These are phyloP conservation scores for Alternaria rosae DNA, from an alignment of 2,329 filamentous ascomycete species.

Conservation along the genomic window DNA sequence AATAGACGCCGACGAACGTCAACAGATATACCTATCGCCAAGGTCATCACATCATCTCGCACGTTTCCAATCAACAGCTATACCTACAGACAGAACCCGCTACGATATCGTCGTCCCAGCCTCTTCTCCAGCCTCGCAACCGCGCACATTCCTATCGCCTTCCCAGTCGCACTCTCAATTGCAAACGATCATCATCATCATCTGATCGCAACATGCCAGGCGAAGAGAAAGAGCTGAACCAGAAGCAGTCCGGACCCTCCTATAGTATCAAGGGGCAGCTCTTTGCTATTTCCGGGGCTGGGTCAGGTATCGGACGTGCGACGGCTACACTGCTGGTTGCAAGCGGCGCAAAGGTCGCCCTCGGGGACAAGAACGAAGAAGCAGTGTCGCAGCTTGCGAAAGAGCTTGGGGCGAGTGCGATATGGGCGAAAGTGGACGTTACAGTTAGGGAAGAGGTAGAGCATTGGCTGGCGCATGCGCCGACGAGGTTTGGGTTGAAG, in stretches of 20 bases:
- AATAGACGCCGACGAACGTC: background rate
- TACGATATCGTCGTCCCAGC: background rate
- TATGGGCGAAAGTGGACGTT: conserved; percentile 41
- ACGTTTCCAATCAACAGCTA: background rate
- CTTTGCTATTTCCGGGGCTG: conserved; percentile 21
- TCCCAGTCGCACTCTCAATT: background rate
- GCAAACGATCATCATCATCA: background rate
- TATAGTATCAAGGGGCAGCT: conserved; percentile 6
- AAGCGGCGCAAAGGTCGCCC: conserved; percentile 8
- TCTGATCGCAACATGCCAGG: background rate
- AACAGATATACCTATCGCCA: background rate
- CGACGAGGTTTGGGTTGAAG: conserved; percentile 30
- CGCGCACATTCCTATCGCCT: background rate
- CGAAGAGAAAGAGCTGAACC: background rate
- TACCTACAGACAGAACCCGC: background rate
- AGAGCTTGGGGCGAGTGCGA: conserved; percentile 12
- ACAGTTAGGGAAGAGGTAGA: conserved; percentile 41
- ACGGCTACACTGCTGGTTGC: conserved; percentile 10
- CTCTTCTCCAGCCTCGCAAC: background rate
- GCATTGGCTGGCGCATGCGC: background rate
- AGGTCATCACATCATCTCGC: background rate
- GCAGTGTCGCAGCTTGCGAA: conserved; percentile 22
- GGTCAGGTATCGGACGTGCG: conserved; percentile 20
- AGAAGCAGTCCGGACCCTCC: background rate
- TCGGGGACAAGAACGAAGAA: conserved; percentile 13